Percentiles rank a stretch among this genome's conserved stretches.
These are phyloP conservation scores for Pichia sp. DNA, from an alignment of 1,139 yeast species.

Conservation along the genomic window DNA sequence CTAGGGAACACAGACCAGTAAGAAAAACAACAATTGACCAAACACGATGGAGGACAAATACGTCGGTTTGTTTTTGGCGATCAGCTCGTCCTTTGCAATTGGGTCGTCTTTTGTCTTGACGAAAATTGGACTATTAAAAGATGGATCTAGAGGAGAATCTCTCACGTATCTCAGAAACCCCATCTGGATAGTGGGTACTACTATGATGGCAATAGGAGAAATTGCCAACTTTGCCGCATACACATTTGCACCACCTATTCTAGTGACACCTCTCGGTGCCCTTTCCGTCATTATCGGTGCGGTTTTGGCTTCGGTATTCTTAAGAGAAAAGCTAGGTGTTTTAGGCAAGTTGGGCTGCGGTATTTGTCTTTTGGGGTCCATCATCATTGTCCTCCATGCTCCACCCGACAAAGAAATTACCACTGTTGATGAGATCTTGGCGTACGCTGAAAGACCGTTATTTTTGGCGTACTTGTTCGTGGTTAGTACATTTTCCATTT, in stretches of 20 bases:
- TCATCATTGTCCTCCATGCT: constrained; percentile 87
- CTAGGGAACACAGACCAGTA: not conserved
- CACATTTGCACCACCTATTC: constrained; percentile 90
- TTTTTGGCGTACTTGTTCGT: constrained; percentile 62
- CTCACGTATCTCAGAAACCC: constrained; percentile 77
- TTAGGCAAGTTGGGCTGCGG: constrained; percentile 96
- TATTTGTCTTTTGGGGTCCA: constrained; percentile 81
- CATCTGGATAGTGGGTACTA: constrained; percentile 93
- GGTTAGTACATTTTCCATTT: constrained; percentile 63
- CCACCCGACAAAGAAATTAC: constrained; percentile 88
- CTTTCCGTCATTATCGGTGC: constrained; percentile 88
- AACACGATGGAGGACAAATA: constrained; percentile 66
- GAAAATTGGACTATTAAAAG: constrained; percentile 72
- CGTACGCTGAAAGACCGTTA: constrained; percentile 77
- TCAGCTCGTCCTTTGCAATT: constrained; percentile 82
- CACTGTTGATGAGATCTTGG: constrained; percentile 83
- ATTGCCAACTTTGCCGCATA: constrained; percentile 92
- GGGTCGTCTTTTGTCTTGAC: constrained; percentile 89
- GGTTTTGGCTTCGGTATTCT: constrained; percentile 76
- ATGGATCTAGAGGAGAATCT: constrained; percentile 65
- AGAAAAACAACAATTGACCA: not conserved
- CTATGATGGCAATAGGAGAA: constrained; percentile 89
- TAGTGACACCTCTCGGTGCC: constrained; percentile 92
- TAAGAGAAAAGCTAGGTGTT: constrained; percentile 82
- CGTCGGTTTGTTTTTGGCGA: constrained; percentile 84